Evolutionary conservation across 1,139 yeast species (phyloP).

Genomic region (Debaryomycetaceae sp.): DNA sequence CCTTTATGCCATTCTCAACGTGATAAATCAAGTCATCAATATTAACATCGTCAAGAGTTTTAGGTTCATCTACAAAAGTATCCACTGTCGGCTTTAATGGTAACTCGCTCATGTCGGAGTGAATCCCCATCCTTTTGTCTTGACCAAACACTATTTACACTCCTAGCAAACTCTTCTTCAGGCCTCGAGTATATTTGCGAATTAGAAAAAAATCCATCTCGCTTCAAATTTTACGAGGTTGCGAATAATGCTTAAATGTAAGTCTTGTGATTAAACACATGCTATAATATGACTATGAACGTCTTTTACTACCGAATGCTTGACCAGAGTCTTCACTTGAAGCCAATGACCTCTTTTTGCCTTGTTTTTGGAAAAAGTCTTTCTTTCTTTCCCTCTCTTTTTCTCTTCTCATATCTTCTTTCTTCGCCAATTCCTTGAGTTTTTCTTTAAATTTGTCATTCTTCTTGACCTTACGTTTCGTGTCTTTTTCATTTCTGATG

Average conservation of each 20-base stretch:
- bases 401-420: slow-evolving; percentile 66
- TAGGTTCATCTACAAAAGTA: slow-evolving; percentile 45
- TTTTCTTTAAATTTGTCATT: slow-evolving; percentile 72
- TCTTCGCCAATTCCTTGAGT: slow-evolving; percentile 69
- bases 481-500: slow-evolving; percentile 79
- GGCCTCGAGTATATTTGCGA: no score
- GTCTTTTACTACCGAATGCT: slow-evolving; percentile 34
- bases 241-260: not conserved
- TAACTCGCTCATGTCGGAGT: slow-evolving; percentile 10
- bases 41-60: slow-evolving; percentile 30
- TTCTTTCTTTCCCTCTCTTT: slow-evolving; percentile 83
- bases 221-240: not conserved
- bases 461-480: slow-evolving; percentile 72
- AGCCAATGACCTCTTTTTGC: slow-evolving; percentile 60
- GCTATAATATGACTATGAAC: slow-evolving; percentile 4
- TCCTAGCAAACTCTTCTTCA: no score
- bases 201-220: no score
- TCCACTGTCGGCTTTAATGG: slow-evolving; percentile 39
- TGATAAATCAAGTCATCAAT: slow-evolving; percentile 37
- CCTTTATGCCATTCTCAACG: slow-evolving; percentile 25
- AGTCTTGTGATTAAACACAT: not conserved
- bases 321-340: slow-evolving; percentile 34
- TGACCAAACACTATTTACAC: no score
- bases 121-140: not conserved
- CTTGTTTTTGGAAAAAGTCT: slow-evolving; percentile 74